Evolutionary conservation across 352 stramenopile genomes (phyloP).

Genomic region (Phytophthora sojae): DNA sequence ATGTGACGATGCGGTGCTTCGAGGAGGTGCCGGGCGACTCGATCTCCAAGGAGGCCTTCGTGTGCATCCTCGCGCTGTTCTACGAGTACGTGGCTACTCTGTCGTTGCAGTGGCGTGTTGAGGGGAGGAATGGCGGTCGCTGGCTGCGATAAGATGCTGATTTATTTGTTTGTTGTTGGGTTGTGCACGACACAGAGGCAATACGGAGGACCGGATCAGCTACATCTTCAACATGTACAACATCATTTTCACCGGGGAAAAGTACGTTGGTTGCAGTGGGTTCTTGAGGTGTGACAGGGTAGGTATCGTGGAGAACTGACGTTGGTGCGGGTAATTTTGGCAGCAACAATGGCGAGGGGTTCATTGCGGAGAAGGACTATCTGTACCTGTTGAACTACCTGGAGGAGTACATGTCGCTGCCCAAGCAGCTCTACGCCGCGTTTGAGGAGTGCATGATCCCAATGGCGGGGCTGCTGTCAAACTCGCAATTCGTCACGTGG

Average conservation of each 20-base stretch:
- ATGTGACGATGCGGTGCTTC: constrained; percentile 72
- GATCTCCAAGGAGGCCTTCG: constrained; percentile 79
- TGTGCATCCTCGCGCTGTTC: constrained; percentile 71
- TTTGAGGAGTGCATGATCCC: constrained; percentile 81
- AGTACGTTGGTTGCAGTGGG: constrained; percentile 42
- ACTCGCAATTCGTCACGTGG: constrained; percentile 80
- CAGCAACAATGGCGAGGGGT: constrained; percentile 56
- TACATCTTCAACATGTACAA: constrained; percentile 90
- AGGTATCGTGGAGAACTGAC: constrained; percentile 3
- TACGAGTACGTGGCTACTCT: constrained; percentile 66
- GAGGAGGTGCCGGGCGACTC: constrained; percentile 58
- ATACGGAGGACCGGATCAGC: constrained; percentile 88
- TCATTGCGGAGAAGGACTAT: constrained; percentile 78
- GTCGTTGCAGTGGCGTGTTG: neutral
- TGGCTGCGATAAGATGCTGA: constrained; percentile 7
- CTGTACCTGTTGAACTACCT: constrained; percentile 74
- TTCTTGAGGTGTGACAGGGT: neutral
- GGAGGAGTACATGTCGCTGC: constrained; percentile 65
- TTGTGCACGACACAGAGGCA: constrained; percentile 57
- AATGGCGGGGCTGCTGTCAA: constrained; percentile 57
- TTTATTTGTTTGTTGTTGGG: constrained; percentile 18
- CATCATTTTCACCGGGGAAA: constrained; percentile 73
- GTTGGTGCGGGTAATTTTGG: neutral
- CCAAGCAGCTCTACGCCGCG: constrained; percentile 75
- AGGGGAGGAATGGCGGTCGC: neutral